Evolutionary conservation across 192 early-diverging fungal genomes (phyloP), one percentile per base, ranked within the genome.

Genomic region (Podila horticola): DNA sequence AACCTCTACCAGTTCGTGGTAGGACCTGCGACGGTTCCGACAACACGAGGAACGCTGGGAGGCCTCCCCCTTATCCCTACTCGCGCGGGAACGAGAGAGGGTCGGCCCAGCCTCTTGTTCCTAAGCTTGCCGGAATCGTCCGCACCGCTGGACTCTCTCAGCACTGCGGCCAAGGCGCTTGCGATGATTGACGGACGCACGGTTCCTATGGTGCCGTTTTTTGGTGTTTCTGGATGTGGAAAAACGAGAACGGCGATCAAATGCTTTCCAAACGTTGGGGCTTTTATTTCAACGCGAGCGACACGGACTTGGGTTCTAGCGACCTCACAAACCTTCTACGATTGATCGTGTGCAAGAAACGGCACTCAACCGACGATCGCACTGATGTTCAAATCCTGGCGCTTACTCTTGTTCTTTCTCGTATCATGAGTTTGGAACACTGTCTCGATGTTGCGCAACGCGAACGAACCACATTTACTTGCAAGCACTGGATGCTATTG

Each of bases 151-250:
- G 65, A 74, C 5, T 58, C 66, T 67, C 65, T 60, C 33, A 67
- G 60, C 12, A 58, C 72, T 52, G 66, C 72, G 13, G 64, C 67
- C 24, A 63, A 12, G 9, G 66, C 48, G 51, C 65, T 67, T 24
- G 48, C 52, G 26, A 68, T 41, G 60, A 55, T 67, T 63, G 50
- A 34, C 55, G 24, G 17, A n/a, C 33, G 72, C 60, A 22, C 51
- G 28, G 57, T 68, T 63, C 72, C 66, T 15, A 48, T 67, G 30
- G 26, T 67, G 31, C 60, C 58, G 10, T 19, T 74, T 30, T 63
- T 74, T 19, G 72, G 72, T n/a, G 72, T 74, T 31, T 55, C 67
- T 59, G 74, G 74, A 13, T 75, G 74, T 59, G 74, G 74, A 28
- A 75, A 75, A 69, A 75, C 74, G 52, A 64, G 74, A 38, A 69